Percentiles rank a stretch among this genome's conserved stretches.
These are phyloP conservation scores for Amborella trichopoda DNA, from an alignment of 164 flowering plant genomes.

Conservation along the genomic window DNA sequence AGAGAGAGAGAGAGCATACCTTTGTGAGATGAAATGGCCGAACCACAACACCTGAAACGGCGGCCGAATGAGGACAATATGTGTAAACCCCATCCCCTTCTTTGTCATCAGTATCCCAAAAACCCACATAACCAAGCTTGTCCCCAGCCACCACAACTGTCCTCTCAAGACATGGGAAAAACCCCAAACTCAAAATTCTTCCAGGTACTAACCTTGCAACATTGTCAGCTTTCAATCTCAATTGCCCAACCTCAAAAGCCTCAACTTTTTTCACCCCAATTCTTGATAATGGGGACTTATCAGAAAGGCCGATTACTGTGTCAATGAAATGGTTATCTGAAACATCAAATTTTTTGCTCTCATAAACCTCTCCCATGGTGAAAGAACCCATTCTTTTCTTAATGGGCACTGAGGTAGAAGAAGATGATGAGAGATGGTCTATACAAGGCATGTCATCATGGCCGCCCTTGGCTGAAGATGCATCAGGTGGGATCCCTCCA, in stretches of 20 bases:
- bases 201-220: slow-evolving; percentile 51
- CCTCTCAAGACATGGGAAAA: slow-evolving; percentile 37
- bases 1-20: too few species aligned
- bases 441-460: slow-evolving; percentile 13
- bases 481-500: slow-evolving; percentile 49
- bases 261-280: slow-evolving; percentile 2
- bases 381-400: slow-evolving; percentile 20
- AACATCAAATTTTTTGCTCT: slow-evolving; percentile 11
- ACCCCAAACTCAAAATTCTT: slow-evolving; percentile 31
- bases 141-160: slow-evolving; percentile 55
- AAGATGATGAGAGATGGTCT: not conserved
- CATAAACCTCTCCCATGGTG: slow-evolving; percentile 30
- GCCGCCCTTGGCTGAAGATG: slow-evolving; percentile 12
- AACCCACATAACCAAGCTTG: slow-evolving; percentile 52
- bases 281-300: slow-evolving; percentile 4
- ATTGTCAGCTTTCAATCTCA: slow-evolving; percentile 45
- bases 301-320: slow-evolving; percentile 19
- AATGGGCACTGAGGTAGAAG: slow-evolving; percentile 2
- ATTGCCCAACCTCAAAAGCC: slow-evolving; percentile 21
- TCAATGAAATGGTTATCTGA: too few species aligned
- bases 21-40: slow-evolving; percentile 40
- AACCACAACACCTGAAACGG: slow-evolving; percentile 55
- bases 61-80: slow-evolving; percentile 50
- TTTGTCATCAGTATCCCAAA: slow-evolving; percentile 79
- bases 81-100: slow-evolving; percentile 51